Base-by-base conservation (phyloP, 495 filamentous ascomycete genomes). In the Daldinia grandis region DNA sequence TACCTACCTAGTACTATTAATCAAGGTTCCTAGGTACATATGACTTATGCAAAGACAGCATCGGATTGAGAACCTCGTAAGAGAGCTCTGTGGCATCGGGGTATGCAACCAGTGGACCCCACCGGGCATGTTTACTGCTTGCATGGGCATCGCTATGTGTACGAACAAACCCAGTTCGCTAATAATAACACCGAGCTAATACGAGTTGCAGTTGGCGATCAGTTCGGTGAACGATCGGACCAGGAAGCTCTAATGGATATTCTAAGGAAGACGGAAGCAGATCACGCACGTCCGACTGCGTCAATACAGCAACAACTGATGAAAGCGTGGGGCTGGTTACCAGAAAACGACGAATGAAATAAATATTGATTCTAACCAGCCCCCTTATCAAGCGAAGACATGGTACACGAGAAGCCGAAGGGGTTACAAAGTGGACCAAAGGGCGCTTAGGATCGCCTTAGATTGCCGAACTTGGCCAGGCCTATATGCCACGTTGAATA, bases 121-220 rank as follows among this genome's bases (percentile, higher is more conserved):
- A n/a, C 85, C 85, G 4, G 78, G 81, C 57, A 84, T 85, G 77
- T 87, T 86, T 58, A 86, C 84, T 1, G 83, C 84, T 4, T 85
- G 82, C 25, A 85, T 86, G 79, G 82, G 81, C 5, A 86, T 87
- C 59, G 78, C 81, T 1, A 81, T 82, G 62, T 85, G 83, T 86
- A 77, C 72, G 82, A 35, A 27, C 30, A 76, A n/a, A 50, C 51
- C 58, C 55, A 38, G 21, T 19, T 35, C 54, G 40, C 19, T 21
- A n/a, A 15, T 21, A 24, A 37, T 24, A 53, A 59, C 5, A 9
- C 31, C 17, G 19, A 58, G 37, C 69, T 74, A 55, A 76, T 62
- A 19, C 53, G 59, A 47, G 6, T 21, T 58, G 58, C 68, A 84
- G 83, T 83, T 57, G 85, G 85, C 0, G 82, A 84, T 53, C 79